These are phyloP conservation scores for Phytophthora sp. DNA, from an alignment of 352 stramenopile genomes.

Conservation along the genomic window DNA sequence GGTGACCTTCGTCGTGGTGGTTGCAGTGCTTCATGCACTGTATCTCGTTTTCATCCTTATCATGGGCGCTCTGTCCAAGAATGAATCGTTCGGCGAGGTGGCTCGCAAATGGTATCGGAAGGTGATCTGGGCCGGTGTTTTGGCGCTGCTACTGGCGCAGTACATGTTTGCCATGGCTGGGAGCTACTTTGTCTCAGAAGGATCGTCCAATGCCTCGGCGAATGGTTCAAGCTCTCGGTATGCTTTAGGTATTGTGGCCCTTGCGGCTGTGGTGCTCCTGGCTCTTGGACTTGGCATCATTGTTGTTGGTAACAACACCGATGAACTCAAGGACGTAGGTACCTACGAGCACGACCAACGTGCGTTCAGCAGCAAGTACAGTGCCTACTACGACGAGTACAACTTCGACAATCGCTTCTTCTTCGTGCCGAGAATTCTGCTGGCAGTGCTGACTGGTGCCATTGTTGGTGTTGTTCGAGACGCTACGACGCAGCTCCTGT, in stretches of 20 bases:
- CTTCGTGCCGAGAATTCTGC: conserved; percentile 79
- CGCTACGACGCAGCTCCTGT: conserved; percentile 74
- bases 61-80: conserved; percentile 53
- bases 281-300: conserved; percentile 73
- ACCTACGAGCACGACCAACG: conserved; percentile 81
- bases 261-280: conserved; percentile 56
- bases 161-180: conserved; percentile 90
- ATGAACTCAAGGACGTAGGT: conserved; percentile 79
- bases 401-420: conserved; percentile 92
- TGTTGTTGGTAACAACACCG: conserved; percentile 64
- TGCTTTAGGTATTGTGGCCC: conserved; percentile 46
- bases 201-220: conserved; percentile 33
- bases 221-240: conserved; percentile 45
- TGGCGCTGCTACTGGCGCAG: conserved; percentile 78
- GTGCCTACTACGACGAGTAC: conserved; percentile 90
- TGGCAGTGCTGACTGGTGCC: conserved; percentile 71
- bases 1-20: conserved; percentile 58
- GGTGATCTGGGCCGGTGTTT: conserved; percentile 74
- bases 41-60: conserved; percentile 70
- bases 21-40: conserved; percentile 65
- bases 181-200: conserved; percentile 71
- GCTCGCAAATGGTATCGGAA: conserved; percentile 79
- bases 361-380: conserved; percentile 83
- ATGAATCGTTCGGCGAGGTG: conserved; percentile 63
- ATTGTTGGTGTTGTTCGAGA: conserved; percentile 76